These are phyloP conservation scores for Podila horticola DNA, from an alignment of 192 early-diverging fungal genomes.

Conservation along the genomic window DNA sequence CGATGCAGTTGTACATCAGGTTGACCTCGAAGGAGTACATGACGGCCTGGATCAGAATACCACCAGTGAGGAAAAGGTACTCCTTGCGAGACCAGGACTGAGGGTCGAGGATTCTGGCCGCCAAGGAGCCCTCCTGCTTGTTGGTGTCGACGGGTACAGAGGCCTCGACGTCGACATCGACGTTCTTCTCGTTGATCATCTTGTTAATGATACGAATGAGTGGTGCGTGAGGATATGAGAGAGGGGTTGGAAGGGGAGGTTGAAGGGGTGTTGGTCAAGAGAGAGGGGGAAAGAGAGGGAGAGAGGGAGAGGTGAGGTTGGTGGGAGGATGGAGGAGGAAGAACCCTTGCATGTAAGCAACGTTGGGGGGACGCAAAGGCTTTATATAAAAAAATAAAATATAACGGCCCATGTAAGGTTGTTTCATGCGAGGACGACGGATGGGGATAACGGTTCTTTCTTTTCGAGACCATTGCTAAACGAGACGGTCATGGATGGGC, in stretches of 20 bases:
- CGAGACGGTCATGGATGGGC: too few species aligned
- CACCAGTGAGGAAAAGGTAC: constrained; percentile 22
- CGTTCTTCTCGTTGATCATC: too few species aligned
- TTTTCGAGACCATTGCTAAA: too few species aligned
- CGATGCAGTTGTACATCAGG: constrained; percentile 32
- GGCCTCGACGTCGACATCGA: background rate
- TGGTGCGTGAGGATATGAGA: background rate
- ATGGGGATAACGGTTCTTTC: too few species aligned
- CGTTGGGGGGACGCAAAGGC: background rate
- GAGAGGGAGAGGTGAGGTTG: background rate
- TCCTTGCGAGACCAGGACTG: constrained; percentile 22
- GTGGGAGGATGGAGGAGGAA: background rate
- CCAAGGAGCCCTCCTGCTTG: background rate
- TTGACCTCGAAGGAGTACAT: constrained; percentile 45
- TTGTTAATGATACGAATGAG: too few species aligned
- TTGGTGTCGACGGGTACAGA: background rate
- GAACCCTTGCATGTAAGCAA: background rate
- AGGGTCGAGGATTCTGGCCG: constrained; percentile 16
- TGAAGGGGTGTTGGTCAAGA: background rate
- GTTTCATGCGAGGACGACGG: too few species aligned
- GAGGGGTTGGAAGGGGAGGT: background rate
- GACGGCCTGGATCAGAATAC: constrained; percentile 31
- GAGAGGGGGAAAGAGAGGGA: too few species aligned
- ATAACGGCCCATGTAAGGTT: too few species aligned
- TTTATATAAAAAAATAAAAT: too few species aligned